phyloP scores from a whole-genome alignment of 176 grass and related monocot genomes.

The Oryza glaberrima region DNA sequence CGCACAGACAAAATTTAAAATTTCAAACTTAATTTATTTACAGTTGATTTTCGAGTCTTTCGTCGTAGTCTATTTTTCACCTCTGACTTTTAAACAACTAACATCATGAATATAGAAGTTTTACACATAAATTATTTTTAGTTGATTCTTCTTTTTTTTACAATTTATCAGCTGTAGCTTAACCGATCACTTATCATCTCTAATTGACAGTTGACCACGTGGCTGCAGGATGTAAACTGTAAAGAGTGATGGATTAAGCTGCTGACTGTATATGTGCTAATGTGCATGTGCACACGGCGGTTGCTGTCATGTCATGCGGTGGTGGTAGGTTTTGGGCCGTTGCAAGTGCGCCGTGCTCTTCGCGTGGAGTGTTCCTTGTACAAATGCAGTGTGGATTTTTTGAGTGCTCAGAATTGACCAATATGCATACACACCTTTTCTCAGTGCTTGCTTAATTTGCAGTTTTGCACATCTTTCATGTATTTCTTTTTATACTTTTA shows the following conservation, averaged over 20 bases:
- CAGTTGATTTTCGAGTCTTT: too few species aligned
- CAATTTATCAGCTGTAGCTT: too few species aligned
- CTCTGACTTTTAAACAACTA: not conserved
- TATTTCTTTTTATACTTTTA: not conserved
- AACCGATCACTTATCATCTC: too few species aligned
- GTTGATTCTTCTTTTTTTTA: too few species aligned
- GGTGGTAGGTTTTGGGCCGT: not conserved
- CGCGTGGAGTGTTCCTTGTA: constrained; percentile 1
- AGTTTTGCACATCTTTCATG: not conserved
- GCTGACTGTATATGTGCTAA: not conserved
- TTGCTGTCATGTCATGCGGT: constrained; percentile 37
- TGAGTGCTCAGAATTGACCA: not conserved
- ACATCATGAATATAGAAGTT: too few species aligned
- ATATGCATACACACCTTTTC: not conserved
- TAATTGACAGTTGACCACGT: constrained; percentile 2
- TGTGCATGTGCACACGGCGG: not conserved
- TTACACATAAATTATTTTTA: too few species aligned
- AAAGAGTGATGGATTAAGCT: constrained; percentile 30
- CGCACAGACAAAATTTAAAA: too few species aligned
- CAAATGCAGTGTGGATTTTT: not conserved
- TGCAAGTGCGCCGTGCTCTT: constrained; percentile 17
- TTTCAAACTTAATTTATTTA: too few species aligned
- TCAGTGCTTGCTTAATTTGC: not conserved
- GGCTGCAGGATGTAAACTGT: constrained; percentile 39
- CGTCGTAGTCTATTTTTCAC: too few species aligned